Percentiles rank a stretch among this genome's conserved stretches.
These are phyloP conservation scores for Ascochyta clinopodiicola DNA, from an alignment of 2,329 filamentous ascomycete genomes.

Conservation along the genomic window DNA sequence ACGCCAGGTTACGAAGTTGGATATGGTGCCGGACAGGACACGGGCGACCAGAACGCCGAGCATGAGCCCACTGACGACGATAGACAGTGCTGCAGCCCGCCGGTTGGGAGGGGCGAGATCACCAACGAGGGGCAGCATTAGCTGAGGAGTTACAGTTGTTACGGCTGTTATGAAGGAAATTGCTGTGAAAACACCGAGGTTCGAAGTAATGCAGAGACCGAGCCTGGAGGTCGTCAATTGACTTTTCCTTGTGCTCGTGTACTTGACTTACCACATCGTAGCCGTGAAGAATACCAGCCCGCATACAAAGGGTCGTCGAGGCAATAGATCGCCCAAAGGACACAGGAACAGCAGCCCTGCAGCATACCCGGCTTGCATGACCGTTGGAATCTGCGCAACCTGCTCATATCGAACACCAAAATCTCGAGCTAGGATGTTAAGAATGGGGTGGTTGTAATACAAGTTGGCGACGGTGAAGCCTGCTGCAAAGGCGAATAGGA, in stretches of 20 bases:
- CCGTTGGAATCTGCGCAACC: slow-evolving; percentile 72
- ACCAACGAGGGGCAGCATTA: slow-evolving; percentile 80
- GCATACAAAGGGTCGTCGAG: slow-evolving; percentile 73
- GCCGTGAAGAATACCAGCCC: slow-evolving; percentile 71
- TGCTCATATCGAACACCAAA: slow-evolving; percentile 74
- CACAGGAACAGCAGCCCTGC: slow-evolving; percentile 75
- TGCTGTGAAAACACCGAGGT: slow-evolving; percentile 69
- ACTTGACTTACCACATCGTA: slow-evolving; percentile 63
- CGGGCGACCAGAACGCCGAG: slow-evolving; percentile 79
- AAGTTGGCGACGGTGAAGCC: slow-evolving; percentile 81
- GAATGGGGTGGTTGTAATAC: slow-evolving; percentile 81
- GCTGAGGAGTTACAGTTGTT: slow-evolving; percentile 77
- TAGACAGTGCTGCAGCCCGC: slow-evolving; percentile 72
- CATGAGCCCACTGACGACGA: slow-evolving; percentile 77
- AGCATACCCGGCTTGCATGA: slow-evolving; percentile 82
- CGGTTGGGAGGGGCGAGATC: slow-evolving; percentile 75
- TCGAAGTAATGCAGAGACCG: slow-evolving; percentile 71
- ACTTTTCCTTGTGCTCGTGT: background rate
- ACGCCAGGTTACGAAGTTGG: slow-evolving; percentile 76
- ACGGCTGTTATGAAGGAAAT: slow-evolving; percentile 76
- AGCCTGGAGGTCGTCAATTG: slow-evolving; percentile 49
- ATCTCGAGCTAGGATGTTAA: slow-evolving; percentile 75
- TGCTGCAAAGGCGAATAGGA: slow-evolving; percentile 72
- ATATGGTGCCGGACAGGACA: slow-evolving; percentile 75
- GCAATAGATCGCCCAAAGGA: slow-evolving; percentile 74